Base-by-base conservation (phyloP, 1,139 yeast species). In the Yamadazyma triangularis region DNA sequence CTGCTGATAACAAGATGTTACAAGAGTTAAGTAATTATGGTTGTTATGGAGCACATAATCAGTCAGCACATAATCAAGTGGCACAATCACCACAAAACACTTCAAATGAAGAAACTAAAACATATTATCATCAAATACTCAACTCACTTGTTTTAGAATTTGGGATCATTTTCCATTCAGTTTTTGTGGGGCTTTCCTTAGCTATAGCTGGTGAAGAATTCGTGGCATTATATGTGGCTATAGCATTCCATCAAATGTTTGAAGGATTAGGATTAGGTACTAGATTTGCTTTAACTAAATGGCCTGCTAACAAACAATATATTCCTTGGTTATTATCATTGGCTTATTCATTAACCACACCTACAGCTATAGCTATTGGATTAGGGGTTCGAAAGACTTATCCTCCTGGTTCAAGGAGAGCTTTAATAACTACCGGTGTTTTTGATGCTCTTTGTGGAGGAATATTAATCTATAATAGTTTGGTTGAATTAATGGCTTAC, bases 201-300 rank as follows among this genome's bases (percentile, higher is more conserved):
- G 63, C 69, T 7, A 53, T 62, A n/a, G 53, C 70, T 2, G 66
- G 65, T 1, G 56, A 58, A 21, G 64, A 60, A 32, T 63, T 63
- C 43, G 48, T 42, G 12, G 42, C 64, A 0, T 45, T 63, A 13
- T 61, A 53, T 37, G 47, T 60, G 20, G 69, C 65, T 3, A 53
- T 63, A 13, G 51, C 56, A 1, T 63, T 63, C 47, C 70, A 63
- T 38, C 69, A 63, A 41, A 45, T 60, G 42, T 62, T 63, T 33
- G 70, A 63, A 42, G 70, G 70, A 10, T 48, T 63, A 30, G 69
- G 69, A 1, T 47, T 63, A 27, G 69, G 69, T 4, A 51, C 65
- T 2, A 39, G 70, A 24, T 56, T 63, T 33, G 68, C 69, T n/a
- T 46, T 55, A 12, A 56, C 63, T 4, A 44, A 41, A 15, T 64